phyloP scores from a whole-genome alignment of 768 basidiomycete species.

The Termitomyces sp. region DNA sequence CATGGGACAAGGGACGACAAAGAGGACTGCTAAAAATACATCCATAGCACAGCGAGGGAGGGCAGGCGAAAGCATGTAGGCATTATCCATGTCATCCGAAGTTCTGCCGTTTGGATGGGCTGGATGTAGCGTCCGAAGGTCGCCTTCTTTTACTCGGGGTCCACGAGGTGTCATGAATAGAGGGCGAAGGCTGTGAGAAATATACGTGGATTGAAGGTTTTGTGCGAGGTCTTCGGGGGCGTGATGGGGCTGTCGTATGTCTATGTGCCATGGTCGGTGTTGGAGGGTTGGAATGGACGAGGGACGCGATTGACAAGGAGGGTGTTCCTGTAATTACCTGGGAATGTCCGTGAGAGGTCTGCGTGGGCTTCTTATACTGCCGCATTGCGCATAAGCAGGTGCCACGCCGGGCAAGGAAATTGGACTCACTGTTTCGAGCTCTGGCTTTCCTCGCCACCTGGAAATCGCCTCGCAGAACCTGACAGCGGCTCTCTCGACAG shows the following conservation, averaged over 20 bases:
- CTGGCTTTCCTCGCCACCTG: conserved; percentile 80
- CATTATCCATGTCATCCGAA: conserved; percentile 7
- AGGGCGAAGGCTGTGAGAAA: conserved; percentile 28
- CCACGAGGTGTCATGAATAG: conserved; percentile 14
- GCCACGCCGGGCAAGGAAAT: conserved; percentile 12
- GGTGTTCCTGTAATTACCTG: conserved; percentile 26
- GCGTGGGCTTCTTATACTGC: conserved; percentile 48
- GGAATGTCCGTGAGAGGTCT: conserved; percentile 24
- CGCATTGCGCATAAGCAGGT: conserved; percentile 21
- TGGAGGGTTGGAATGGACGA: conserved; percentile 66
- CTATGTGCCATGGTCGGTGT: conserved; percentile 40
- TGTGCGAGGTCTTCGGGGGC: conserved; percentile 11
- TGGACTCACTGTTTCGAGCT: conserved; percentile 62
- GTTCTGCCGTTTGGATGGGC: conserved; percentile 15
- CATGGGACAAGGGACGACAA: neutral
- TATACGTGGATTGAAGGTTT: conserved; percentile 44
- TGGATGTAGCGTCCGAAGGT: conserved; percentile 13
- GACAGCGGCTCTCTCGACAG: conserved; percentile 71
- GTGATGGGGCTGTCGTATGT: conserved; percentile 10
- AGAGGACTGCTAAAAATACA: conserved; percentile 11
- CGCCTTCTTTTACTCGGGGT: conserved; percentile 19
- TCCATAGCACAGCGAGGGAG: neutral
- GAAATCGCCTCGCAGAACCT: conserved; percentile 80
- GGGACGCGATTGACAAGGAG: conserved; percentile 55
- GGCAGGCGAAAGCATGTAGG: neutral